Percentiles rank a stretch among this genome's conserved stretches.
These are phyloP conservation scores for Phaffomyces thermotolerans DNA, from an alignment of 805 yeast genomes.

Conservation along the genomic window DNA sequence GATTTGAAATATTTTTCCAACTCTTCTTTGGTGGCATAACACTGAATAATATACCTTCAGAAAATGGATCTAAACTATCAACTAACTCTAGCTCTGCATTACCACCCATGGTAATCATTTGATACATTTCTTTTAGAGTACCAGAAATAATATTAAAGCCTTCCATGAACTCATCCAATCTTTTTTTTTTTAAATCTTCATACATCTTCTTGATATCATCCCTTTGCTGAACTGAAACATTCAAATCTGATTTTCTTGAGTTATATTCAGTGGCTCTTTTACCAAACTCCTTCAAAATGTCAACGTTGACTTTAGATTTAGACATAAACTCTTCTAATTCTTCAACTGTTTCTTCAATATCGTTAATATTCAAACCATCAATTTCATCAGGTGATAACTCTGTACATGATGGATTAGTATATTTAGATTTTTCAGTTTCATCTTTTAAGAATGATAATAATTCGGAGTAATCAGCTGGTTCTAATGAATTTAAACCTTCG, in stretches of 20 bases:
- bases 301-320: slow-evolving; percentile 58
- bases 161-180: slow-evolving; percentile 86
- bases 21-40: slow-evolving; percentile 99
- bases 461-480: slow-evolving; percentile 44
- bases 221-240: slow-evolving; percentile 56
- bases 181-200: slow-evolving; percentile 62
- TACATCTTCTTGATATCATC: slow-evolving; percentile 54
- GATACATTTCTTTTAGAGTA: slow-evolving; percentile 93
- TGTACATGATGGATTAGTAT: slow-evolving; percentile 26
- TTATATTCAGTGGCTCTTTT: slow-evolving; percentile 56
- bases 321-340: slow-evolving; percentile 49
- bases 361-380: slow-evolving; percentile 37
- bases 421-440: slow-evolving; percentile 25
- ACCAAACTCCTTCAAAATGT: slow-evolving; percentile 71
- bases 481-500: slow-evolving; percentile 35
- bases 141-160: slow-evolving; percentile 84
- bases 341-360: slow-evolving; percentile 44
- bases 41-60: slow-evolving; percentile 92
- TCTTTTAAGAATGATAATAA: slow-evolving; percentile 20
- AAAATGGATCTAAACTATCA: slow-evolving; percentile 94
- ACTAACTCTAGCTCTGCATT: slow-evolving; percentile 95
- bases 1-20: slow-evolving; percentile 91
- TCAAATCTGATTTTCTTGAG: slow-evolving; percentile 57
- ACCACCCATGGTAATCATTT: slow-evolving; percentile 98
- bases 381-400: slow-evolving; percentile 47